Evolutionary conservation across 176 grass and related monocot species (phyloP).

Genomic region (Cenchrus purpureus): DNA sequence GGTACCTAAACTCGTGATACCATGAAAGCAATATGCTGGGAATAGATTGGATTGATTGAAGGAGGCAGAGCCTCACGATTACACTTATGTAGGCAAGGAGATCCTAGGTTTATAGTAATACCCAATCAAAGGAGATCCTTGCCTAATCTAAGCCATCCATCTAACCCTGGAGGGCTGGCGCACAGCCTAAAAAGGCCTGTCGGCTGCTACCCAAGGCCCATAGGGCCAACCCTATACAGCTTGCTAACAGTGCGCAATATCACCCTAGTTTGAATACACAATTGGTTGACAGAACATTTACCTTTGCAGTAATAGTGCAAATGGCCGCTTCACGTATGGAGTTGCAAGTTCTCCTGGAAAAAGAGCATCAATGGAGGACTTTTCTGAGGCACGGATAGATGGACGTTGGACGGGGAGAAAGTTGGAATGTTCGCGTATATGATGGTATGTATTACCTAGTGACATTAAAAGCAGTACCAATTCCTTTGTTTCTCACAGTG

Average conservation of each 20-base stretch:
- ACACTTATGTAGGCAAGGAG: too few species aligned
- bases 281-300: conserved; percentile 7
- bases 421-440: conserved; percentile 87
- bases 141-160: too few species aligned
- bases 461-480: not conserved
- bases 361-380: conserved; percentile 93
- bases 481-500: not conserved
- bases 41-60: too few species aligned
- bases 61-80: too few species aligned
- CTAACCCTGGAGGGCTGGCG: too few species aligned
- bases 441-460: conserved; percentile 57
- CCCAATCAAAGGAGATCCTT: too few species aligned
- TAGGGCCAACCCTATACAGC: too few species aligned
- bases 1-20: too few species aligned
- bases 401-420: conserved; percentile 66
- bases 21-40: too few species aligned
- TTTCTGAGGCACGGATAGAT: conserved; percentile 79
- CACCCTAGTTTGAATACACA: not conserved
- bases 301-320: conserved; percentile 47
- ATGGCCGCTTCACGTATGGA: conserved; percentile 72
- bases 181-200: too few species aligned
- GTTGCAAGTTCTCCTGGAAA: conserved; percentile 83
- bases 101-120: too few species aligned
- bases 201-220: too few species aligned
- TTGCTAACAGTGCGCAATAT: not conserved